Conservation (phyloP, 139 green algal genomes). For the Pedinophyceae sp. region DNA sequence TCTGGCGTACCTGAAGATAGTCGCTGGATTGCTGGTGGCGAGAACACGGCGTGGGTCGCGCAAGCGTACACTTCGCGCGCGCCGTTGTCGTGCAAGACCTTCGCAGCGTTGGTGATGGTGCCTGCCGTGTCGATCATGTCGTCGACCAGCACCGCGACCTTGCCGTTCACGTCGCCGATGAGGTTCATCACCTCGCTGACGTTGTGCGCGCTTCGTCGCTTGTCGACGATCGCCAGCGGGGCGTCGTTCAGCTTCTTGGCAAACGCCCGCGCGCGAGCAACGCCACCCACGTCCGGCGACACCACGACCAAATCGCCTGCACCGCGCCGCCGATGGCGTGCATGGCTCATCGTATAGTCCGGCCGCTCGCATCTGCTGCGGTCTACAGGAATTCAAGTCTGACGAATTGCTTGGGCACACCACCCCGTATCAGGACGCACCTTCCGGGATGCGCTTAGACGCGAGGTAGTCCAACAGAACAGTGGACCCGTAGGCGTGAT, state of each 20-base stretch:
- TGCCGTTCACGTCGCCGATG: constrained; percentile 94
- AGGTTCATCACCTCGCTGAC: constrained; percentile 98
- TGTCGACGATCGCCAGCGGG: constrained; percentile 96
- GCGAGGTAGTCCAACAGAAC: constrained; percentile 98
- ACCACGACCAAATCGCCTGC: constrained; percentile 88
- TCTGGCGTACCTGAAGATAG: constrained; percentile 25
- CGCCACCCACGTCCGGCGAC: constrained; percentile 94
- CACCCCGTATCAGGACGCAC: too few species aligned
- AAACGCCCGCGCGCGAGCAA: constrained; percentile 88
- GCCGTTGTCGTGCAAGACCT: constrained; percentile 65
- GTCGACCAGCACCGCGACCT: constrained; percentile 96
- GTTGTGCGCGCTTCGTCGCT: constrained; percentile 88
- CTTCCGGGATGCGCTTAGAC: constrained; percentile 77
- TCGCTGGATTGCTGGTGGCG: constrained; percentile 77
- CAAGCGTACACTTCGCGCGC: constrained; percentile 86
- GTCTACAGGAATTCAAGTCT: too few species aligned
- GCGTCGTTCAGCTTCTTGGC: constrained; percentile 98
- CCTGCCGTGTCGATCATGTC: constrained; percentile 99
- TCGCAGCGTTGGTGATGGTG: constrained; percentile 91
- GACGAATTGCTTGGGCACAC: too few species aligned
- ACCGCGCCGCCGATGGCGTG: constrained; percentile 29
- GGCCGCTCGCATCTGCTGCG: too few species aligned
- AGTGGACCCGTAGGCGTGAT: constrained; percentile 79
- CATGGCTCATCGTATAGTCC: too few species aligned
- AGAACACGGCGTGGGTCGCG: constrained; percentile 92